Evolutionary conservation across 371 early-diverging fungal genomes (phyloP).

Genomic region (Mortierella sp.): DNA sequence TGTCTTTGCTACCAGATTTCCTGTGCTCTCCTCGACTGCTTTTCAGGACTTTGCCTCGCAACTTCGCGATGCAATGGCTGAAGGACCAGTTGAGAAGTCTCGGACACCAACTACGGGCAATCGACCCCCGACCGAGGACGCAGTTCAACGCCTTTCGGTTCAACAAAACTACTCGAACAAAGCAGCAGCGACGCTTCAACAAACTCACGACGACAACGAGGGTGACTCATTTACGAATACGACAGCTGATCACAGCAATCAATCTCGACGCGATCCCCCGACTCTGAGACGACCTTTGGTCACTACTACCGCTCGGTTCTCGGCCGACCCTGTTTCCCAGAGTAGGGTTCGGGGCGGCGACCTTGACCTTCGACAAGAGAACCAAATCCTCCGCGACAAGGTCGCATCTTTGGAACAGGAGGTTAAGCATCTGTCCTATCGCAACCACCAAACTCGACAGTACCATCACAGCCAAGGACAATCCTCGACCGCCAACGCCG

Average conservation of each 20-base stretch:
- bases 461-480: too few relatives aligned
- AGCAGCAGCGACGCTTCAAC: background rate
- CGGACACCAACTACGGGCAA: too few relatives aligned
- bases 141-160: background rate
- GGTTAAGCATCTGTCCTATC: background rate
- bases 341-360: too few relatives aligned
- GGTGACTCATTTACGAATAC: too few relatives aligned
- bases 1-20: background rate
- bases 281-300: background rate
- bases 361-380: background rate
- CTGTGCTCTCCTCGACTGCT: background rate
- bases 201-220: background rate
- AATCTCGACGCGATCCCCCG: background rate
- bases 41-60: background rate
- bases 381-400: background rate
- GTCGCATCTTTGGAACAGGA: background rate
- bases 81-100: background rate
- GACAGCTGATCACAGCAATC: background rate
- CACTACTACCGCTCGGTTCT: too few relatives aligned
- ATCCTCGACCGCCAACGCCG: too few relatives aligned
- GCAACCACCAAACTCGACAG: background rate
- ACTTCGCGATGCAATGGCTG: background rate
- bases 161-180: too few relatives aligned
- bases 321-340: too few relatives aligned
- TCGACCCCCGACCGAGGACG: background rate